Evolutionary conservation across 192 early-diverging fungal genomes (phyloP).

Genomic region (Podochytrium sp.): DNA sequence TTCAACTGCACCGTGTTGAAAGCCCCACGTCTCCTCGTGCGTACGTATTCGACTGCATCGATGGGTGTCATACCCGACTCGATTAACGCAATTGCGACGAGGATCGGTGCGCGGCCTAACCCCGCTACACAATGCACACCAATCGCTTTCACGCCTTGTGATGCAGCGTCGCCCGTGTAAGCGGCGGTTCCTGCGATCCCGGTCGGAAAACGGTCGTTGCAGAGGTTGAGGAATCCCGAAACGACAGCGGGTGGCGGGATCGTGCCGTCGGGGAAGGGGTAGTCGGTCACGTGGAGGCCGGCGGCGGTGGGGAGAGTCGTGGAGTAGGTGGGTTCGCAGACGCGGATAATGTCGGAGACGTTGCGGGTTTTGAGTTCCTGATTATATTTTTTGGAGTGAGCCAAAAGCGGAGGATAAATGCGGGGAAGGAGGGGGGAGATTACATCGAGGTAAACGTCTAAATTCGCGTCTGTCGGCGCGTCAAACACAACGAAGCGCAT

Average conservation of each 20-base stretch:
- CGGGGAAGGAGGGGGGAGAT: background rate
- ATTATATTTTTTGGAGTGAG: background rate
- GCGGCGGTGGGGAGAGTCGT: conserved; percentile 51
- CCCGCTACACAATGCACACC: conserved; percentile 83
- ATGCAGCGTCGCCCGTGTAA: background rate
- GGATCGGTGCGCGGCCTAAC: conserved; percentile 62
- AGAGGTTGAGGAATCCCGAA: conserved; percentile 68
- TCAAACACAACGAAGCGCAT: conserved; percentile 80
- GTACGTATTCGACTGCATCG: conserved; percentile 74
- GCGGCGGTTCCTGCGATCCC: conserved; percentile 16
- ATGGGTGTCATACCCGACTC: conserved; percentile 73
- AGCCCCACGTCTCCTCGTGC: conserved; percentile 70
- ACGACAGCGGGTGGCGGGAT: conserved; percentile 65
- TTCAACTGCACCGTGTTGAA: conserved; percentile 72
- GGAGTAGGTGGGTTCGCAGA: conserved; percentile 84
- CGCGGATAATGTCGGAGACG: conserved; percentile 80
- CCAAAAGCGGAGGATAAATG: background rate
- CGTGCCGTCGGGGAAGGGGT: conserved; percentile 37
- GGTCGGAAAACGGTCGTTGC: conserved; percentile 55
- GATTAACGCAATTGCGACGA: conserved; percentile 79
- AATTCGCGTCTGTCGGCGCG: conserved; percentile 71
- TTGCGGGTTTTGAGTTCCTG: conserved; percentile 71
- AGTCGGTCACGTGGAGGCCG: conserved; percentile 63
- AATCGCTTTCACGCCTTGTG: conserved; percentile 8
- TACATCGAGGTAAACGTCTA: conserved; percentile 72